phyloP scores from a whole-genome alignment of 1,284 basidiomycete genomes.

The Erythrobasidium hasegawianum region DNA sequence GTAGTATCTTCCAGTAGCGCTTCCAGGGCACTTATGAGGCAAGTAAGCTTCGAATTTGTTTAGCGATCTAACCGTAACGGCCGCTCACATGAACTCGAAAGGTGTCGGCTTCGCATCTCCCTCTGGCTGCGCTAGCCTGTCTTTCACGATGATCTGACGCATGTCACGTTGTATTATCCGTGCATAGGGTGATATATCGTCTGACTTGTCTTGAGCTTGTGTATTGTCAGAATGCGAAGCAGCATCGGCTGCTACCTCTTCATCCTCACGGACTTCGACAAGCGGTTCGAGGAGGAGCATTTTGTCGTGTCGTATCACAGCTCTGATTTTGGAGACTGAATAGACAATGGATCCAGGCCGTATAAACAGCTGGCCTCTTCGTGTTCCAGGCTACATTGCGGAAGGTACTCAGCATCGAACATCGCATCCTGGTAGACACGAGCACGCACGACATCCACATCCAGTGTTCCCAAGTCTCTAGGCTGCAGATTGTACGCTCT shows the following conservation, averaged over 20 bases:
- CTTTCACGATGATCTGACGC: constrained; percentile 27
- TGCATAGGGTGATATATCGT: neutral
- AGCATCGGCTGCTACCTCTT: neutral
- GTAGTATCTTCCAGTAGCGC: constrained; percentile 14
- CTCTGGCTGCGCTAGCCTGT: constrained; percentile 12
- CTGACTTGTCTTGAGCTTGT: neutral
- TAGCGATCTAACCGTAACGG: no score
- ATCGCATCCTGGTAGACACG: no score
- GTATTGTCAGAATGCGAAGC: neutral
- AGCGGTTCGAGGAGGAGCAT: constrained; percentile 7
- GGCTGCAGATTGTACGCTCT: constrained; percentile 23
- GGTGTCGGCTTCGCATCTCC: constrained; percentile 9
- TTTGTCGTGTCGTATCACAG: constrained; percentile 26
- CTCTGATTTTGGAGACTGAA: constrained; percentile 12
- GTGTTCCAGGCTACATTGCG: neutral
- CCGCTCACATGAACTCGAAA: constrained; percentile 34
- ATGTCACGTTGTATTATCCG: constrained; percentile 18
- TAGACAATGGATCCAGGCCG: constrained; percentile 27
- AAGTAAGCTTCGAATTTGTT: no score
- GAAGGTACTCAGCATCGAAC: no score
- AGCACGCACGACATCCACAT: constrained; percentile 17
- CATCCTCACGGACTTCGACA: constrained; percentile 4
- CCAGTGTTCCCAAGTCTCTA: constrained; percentile 28
- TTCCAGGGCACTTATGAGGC: constrained; percentile 32
- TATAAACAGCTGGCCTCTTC: constrained; percentile 29